Base-by-base conservation (phyloP, 257 asterid species). In the Solanum megistacrolobum region DNA sequence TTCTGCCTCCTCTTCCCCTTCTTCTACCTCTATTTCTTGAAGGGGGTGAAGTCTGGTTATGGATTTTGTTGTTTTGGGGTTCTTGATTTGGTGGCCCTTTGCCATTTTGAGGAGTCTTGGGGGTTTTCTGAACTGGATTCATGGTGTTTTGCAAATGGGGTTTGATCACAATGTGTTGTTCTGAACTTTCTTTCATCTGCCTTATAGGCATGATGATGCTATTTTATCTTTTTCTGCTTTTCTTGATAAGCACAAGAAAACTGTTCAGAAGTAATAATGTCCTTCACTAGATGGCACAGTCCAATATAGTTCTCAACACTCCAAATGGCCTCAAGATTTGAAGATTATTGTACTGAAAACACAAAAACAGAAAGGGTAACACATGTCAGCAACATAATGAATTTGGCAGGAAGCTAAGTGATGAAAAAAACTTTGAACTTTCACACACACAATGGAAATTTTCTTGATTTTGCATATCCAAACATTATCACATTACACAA, bases 1-100 rank as follows among this genome's bases (percentile, higher is more conserved):
- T 96, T 79, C 98, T 91, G 86, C 98, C 98, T 3, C 96, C 97
- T 86, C 98, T 90, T 32, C 98, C 94, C 89, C 98, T 91, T 88
- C 99, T 92, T 76, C 99, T 90, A 31, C 99, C 98, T 88, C 95
- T 91, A 87, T 87, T 93, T 90, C 90, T 95, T n/a, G 97, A 90
- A 6, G 98, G 98, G 6, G 99, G 96, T 71, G 97, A 93, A 31
- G 84, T 82, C 89, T 93, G 95, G 84, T 89, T 89, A 60, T 89
- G 93, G 39, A 88, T 71, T 81, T 94, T 94, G 74, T 84, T 83
- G 88, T 81, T 92, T 55, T 90, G 95, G 73, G 94, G 75, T 90
- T 96, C 98, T 87, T 90, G 96, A 58, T 31, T 73, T 25, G 94
- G 94, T 27, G 96, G 92, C n/a, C 91, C 92, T 91, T 93, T 94